Evolutionary conservation across 305 asterid genomes (phyloP).

Genomic region (Fraxinus dipetala): DNA sequence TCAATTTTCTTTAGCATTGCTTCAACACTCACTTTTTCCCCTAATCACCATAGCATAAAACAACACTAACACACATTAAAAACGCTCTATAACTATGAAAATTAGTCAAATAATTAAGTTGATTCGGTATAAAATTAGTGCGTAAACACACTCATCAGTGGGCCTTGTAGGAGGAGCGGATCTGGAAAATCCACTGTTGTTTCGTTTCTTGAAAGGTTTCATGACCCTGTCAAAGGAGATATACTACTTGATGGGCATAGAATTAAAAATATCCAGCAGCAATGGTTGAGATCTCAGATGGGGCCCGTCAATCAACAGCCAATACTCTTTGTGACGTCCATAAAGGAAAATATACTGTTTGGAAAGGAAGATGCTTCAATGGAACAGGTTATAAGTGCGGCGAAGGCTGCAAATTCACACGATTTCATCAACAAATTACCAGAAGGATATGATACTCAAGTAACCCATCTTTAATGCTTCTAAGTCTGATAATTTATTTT

Average conservation of each 20-base stretch:
- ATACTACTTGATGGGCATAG: conserved; percentile 59
- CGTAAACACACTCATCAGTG: background rate
- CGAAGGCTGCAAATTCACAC: conserved; percentile 76
- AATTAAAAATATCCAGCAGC: conserved; percentile 49
- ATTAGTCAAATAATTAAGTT: too few relatives aligned
- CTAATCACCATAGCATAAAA: too few relatives aligned
- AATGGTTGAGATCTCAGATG: conserved; percentile 78
- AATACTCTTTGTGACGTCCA: conserved; percentile 66
- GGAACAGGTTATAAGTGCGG: conserved; percentile 45
- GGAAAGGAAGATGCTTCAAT: conserved; percentile 75
- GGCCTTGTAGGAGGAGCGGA: conserved; percentile 40
- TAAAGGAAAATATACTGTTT: conserved; percentile 61
- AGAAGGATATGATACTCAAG: conserved; percentile 66
- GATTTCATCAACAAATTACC: conserved; percentile 60
- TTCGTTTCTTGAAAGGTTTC: conserved; percentile 64
- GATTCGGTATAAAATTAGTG: too few relatives aligned
- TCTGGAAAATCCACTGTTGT: conserved; percentile 71
- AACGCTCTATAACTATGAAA: too few relatives aligned
- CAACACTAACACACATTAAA: too few relatives aligned
- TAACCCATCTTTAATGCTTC: conserved; percentile 11
- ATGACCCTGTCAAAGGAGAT: conserved; percentile 63
- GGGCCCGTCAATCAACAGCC: conserved; percentile 83
- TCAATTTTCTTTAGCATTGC: too few relatives aligned
- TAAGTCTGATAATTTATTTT: background rate
- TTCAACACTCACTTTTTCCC: too few relatives aligned